A percentile compares a stretch with the other conserved stretches of the same genome.
Evolutionary conservation across 2,329 filamentous ascomycete genomes (phyloP).

Genomic region (Xylariaceae sp.): DNA sequence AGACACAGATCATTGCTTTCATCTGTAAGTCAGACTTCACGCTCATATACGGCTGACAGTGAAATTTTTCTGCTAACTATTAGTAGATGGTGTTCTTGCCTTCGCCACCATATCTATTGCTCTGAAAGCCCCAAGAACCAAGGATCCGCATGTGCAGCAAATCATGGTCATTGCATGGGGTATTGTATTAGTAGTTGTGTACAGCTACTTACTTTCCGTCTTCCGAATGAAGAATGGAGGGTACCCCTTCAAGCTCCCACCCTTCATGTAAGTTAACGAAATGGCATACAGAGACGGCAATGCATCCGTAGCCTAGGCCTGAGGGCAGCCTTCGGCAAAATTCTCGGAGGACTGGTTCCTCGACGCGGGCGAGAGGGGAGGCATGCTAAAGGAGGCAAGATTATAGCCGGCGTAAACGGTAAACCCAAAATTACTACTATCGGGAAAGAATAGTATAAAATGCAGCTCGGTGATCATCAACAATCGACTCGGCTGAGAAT

Average conservation of each 20-base stretch:
- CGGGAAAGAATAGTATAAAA: conserved; percentile 4
- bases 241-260: conserved; percentile 91
- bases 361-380: conserved; percentile 10
- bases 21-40: conserved; percentile 77
- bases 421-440: conserved; percentile 1
- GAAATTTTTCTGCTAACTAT: conserved; percentile 24
- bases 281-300: not conserved
- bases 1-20: conserved; percentile 91
- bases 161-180: conserved; percentile 78
- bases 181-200: conserved; percentile 71
- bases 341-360: conserved; percentile 3
- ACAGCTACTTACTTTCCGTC: conserved; percentile 89
- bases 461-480: not conserved
- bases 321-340: conserved; percentile 5
- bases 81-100: conserved; percentile 62
- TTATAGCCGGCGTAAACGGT: not conserved
- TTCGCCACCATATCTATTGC: conserved; percentile 90
- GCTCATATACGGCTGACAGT: not conserved
- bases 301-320: not conserved
- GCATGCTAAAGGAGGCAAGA: conserved; percentile 1
- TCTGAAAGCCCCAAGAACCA: conserved; percentile 86
- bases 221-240: conserved; percentile 94
- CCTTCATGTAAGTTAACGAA: conserved; percentile 59
- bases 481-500: not conserved
- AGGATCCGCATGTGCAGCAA: conserved; percentile 72